Evolutionary conservation across 2,329 filamentous ascomycete genomes (phyloP).

Genomic region (Ceratocystiopsis sp.): DNA sequence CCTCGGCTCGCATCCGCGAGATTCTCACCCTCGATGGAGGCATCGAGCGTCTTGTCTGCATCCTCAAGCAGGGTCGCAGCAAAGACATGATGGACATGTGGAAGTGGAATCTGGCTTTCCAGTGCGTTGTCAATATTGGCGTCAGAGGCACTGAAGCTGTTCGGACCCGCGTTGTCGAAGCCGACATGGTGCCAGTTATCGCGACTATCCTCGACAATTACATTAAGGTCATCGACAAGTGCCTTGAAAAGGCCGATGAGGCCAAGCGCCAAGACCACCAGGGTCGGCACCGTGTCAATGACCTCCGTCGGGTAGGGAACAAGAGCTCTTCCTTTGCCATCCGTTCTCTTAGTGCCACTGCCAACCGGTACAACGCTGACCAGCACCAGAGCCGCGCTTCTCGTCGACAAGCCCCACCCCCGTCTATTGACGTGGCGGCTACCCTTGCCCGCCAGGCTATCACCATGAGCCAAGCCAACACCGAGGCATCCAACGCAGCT

Average conservation of each 20-base stretch:
- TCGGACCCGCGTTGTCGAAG: constrained; percentile 87
- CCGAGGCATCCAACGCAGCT: not conserved
- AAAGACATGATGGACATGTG: constrained; percentile 99
- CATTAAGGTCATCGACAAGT: constrained; percentile 87
- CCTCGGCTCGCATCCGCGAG: constrained; percentile 89
- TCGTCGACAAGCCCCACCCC: constrained; percentile 67
- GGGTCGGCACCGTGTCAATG: constrained; percentile 31
- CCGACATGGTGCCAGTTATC: constrained; percentile 97
- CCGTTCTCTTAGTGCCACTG: constrained; percentile 13
- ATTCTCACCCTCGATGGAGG: constrained; percentile 98
- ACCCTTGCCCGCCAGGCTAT: constrained; percentile 22
- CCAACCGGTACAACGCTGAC: constrained; percentile 34
- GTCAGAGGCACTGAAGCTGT: constrained; percentile 90
- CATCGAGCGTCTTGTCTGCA: constrained; percentile 90
- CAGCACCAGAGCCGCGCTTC: constrained; percentile 20
- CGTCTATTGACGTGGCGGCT: constrained; percentile 63
- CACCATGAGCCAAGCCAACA: not conserved
- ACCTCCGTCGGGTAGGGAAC: constrained; percentile 25
- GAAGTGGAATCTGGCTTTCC: constrained; percentile 99
- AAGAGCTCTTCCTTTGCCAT: constrained; percentile 38
- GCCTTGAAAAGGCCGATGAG: constrained; percentile 72
- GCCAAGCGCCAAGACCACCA: constrained; percentile 50
- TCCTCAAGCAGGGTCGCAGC: constrained; percentile 90
- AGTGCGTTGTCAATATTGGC: constrained; percentile 97
- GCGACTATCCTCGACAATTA: constrained; percentile 98